These are phyloP conservation scores for Monsonia emarginata DNA, from an alignment of 441 rosid genomes.

Conservation along the genomic window DNA sequence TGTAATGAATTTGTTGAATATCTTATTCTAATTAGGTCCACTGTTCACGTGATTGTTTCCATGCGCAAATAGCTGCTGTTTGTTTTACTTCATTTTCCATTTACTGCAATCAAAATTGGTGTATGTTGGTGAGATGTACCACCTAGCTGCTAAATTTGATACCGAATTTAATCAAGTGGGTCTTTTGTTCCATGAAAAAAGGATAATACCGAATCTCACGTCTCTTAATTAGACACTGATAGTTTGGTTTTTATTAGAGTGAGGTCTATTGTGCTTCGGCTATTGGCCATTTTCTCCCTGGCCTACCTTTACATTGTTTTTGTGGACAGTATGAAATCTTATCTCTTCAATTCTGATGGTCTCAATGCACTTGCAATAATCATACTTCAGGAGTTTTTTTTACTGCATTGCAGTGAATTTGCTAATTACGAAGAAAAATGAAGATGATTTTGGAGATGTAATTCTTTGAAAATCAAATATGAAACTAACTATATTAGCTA, in stretches of 20 bases:
- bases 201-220: not conserved
- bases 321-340: constrained; percentile 1
- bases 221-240: not conserved
- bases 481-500: not conserved
- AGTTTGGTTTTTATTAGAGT: not conserved
- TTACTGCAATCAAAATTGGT: not conserved
- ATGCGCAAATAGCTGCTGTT: not conserved
- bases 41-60: not conserved
- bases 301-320: not conserved
- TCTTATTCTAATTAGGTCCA: not conserved
- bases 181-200: not conserved
- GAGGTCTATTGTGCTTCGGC: not conserved
- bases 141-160: not conserved
- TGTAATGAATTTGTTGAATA: not conserved
- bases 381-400: not conserved
- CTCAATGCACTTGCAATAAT: not conserved
- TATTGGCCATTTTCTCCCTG: not conserved
- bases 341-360: not conserved
- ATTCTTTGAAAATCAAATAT: not conserved
- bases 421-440: not conserved
- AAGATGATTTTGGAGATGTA: not conserved
- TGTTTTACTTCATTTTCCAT: not conserved
- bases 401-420: not conserved
- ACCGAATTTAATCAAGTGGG: not conserved
- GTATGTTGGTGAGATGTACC: not conserved